Evolutionary conservation across 768 basidiomycete genomes (phyloP).

Genomic region (Phylloporus sp.): DNA sequence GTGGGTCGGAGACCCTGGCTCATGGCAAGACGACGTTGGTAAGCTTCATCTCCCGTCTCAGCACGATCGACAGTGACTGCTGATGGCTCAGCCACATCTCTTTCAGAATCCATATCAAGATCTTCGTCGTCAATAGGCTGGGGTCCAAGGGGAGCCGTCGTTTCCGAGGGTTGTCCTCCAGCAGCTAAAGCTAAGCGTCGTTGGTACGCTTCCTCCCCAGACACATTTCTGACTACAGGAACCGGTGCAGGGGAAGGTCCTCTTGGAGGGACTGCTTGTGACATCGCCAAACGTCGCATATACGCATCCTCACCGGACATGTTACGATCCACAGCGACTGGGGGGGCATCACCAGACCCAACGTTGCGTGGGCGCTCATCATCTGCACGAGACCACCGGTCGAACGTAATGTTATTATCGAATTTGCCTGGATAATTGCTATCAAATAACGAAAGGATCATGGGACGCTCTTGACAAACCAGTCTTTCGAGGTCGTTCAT

Average conservation of each 20-base stretch:
- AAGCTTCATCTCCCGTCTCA: conserved; percentile 67
- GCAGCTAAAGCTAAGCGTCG: conserved; percentile 67
- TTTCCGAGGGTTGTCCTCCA: conserved; percentile 19
- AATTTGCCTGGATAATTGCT: conserved; percentile 32
- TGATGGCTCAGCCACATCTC: conserved; percentile 3
- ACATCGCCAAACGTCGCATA: conserved; percentile 73
- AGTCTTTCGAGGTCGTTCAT: conserved; percentile 62
- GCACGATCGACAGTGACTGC: conserved; percentile 9
- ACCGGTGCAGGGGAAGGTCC: conserved; percentile 32
- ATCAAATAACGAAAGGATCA: background rate
- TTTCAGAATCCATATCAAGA: conserved; percentile 10
- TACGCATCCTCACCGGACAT: conserved; percentile 81
- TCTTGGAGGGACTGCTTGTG: conserved; percentile 31
- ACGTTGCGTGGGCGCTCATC: conserved; percentile 37
- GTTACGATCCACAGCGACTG: conserved; percentile 40
- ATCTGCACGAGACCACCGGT: conserved; percentile 54
- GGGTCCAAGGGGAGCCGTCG: conserved; percentile 23
- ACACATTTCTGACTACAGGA: conserved; percentile 43
- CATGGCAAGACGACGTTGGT: conserved; percentile 59
- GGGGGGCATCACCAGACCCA: conserved; percentile 21
- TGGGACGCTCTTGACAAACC: conserved; percentile 41
- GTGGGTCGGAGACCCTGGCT: conserved; percentile 37
- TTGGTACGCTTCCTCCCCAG: conserved; percentile 79
- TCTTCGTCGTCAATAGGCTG: conserved; percentile 18
- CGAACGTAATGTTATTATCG: conserved; percentile 40